These are phyloP conservation scores for Paecilomyces sp. DNA, from an alignment of 2,329 filamentous ascomycete genomes.

Conservation along the genomic window DNA sequence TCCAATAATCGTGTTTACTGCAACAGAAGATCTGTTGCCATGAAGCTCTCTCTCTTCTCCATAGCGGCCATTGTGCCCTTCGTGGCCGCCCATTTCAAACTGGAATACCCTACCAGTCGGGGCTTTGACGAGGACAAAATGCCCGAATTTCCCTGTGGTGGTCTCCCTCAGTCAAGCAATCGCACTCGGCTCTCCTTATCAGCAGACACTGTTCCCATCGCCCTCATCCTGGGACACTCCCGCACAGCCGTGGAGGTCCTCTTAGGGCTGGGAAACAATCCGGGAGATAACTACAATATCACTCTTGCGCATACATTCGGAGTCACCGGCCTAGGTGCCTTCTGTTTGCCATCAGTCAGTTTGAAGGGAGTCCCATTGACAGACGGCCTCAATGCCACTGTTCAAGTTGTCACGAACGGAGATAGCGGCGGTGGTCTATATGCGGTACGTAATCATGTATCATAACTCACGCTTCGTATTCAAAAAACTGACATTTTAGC, in stretches of 20 bases:
- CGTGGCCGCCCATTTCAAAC: constrained; percentile 49
- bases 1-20: not conserved
- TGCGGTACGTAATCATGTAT: constrained; percentile 42
- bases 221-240: constrained; percentile 46
- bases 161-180: constrained; percentile 36
- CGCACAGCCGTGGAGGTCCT: constrained; percentile 48
- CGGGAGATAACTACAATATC: constrained; percentile 60
- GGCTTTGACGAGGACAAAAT: constrained; percentile 44
- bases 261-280: constrained; percentile 45
- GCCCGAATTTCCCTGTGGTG: constrained; percentile 44
- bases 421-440: constrained; percentile 57
- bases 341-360: constrained; percentile 57
- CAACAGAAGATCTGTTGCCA: constrained; percentile 12
- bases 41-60: constrained; percentile 26
- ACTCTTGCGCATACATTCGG: constrained; percentile 56
- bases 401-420: constrained; percentile 63
- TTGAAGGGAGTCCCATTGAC: constrained; percentile 39
- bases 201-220: constrained; percentile 42
- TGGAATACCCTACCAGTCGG: constrained; percentile 46
- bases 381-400: constrained; percentile 57
- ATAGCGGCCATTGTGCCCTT: constrained; percentile 38
- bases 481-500: constrained; percentile 1
- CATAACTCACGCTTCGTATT: not conserved
- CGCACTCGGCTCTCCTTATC: constrained; percentile 46
- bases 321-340: constrained; percentile 54